These are phyloP conservation scores for Sordariomycetes sp. DNA, from an alignment of 2,329 filamentous ascomycete genomes.

Conservation along the genomic window DNA sequence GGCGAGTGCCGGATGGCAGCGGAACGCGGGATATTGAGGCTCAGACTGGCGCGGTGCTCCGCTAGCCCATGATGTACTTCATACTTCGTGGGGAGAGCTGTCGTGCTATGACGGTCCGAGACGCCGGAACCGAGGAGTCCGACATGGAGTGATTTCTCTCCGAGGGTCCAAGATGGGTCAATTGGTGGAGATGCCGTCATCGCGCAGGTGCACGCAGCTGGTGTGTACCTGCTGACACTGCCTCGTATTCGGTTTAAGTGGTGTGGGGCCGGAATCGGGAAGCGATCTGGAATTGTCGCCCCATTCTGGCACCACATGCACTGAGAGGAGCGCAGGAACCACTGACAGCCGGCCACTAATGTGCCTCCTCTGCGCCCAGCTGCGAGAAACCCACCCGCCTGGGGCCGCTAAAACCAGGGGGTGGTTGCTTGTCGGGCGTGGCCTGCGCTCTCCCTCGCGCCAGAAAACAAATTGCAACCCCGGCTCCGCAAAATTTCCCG, in stretches of 20 bases:
- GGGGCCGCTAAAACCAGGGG: background rate
- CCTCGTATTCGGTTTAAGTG: conserved; percentile 4
- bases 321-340: background rate
- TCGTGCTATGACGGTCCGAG: background rate
- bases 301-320: conserved; percentile 4
- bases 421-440: background rate
- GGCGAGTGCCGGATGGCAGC: background rate
- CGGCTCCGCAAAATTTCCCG: background rate
- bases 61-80: background rate
- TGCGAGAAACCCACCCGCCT: background rate
- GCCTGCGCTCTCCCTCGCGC: background rate
- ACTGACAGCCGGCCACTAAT: background rate
- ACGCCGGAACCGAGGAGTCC: background rate
- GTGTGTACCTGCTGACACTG: background rate
- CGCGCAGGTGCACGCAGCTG: background rate
- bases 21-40: background rate
- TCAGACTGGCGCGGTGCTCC: background rate
- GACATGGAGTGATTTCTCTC: conserved; percentile 4
- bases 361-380: background rate
- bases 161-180: too few relatives aligned
- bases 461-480: background rate
- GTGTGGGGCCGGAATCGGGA: conserved; percentile 4
- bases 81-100: background rate
- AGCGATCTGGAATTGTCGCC: background rate
- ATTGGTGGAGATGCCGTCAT: too few relatives aligned